Conservation (phyloP, 352 stramenopile genomes). For the Lagenidium giganteum region DNA sequence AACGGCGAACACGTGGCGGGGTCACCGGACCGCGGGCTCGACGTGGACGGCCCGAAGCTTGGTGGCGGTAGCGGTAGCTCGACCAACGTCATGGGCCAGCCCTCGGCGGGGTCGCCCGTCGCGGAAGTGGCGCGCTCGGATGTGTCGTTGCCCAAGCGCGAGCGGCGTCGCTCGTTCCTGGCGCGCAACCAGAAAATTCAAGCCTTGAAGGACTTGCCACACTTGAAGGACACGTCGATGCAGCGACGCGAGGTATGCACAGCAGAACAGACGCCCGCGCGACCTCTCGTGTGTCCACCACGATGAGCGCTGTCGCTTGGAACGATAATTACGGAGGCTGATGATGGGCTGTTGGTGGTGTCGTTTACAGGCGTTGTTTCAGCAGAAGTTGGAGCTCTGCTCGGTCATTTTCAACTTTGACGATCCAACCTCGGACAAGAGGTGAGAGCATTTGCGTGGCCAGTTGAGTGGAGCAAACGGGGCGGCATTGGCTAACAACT, state of each 20-base stretch:
- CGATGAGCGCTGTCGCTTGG: neutral
- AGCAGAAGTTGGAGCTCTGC: constrained; percentile 95
- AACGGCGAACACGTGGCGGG: constrained; percentile 61
- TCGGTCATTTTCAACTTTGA: constrained; percentile 97
- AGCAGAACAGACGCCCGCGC: too few relatives aligned
- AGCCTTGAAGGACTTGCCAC: constrained; percentile 77
- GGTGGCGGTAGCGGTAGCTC: constrained; percentile 3
- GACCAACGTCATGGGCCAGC: constrained; percentile 9
- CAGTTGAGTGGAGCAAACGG: too few relatives aligned
- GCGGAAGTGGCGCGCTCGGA: constrained; percentile 76
- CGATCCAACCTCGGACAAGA: constrained; percentile 92
- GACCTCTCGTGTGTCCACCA: neutral
- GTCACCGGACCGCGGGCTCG: constrained; percentile 54
- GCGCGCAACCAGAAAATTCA: constrained; percentile 85
- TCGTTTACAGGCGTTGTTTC: constrained; percentile 86
- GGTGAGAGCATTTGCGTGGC: constrained; percentile 25
- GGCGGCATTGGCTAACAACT: too few relatives aligned
- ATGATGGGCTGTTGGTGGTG: neutral
- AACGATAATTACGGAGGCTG: neutral
- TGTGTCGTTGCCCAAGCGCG: constrained; percentile 76
- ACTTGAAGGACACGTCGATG: constrained; percentile 82
- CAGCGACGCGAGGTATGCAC: constrained; percentile 75
- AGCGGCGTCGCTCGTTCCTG: constrained; percentile 77
- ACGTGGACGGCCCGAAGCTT: constrained; percentile 47
- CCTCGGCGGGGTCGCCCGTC: constrained; percentile 36